phyloP scores from a whole-genome alignment of 495 filamentous ascomycete genomes.

The Sporormia fimetaria region DNA sequence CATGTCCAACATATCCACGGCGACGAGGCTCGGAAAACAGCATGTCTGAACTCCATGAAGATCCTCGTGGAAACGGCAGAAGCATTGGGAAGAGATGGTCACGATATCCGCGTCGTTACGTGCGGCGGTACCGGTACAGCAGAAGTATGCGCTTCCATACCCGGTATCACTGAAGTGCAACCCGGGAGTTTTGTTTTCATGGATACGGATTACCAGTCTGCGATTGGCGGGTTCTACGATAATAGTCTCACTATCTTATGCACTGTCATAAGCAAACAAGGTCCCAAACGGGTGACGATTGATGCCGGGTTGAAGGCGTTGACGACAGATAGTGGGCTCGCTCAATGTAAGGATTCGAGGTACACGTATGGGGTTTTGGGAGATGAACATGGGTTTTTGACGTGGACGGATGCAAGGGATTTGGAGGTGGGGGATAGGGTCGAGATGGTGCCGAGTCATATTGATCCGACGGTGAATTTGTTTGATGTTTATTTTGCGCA shows the following conservation, averaged over 20 bases:
- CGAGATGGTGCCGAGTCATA: conserved; percentile 25
- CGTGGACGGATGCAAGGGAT: conserved; percentile 18
- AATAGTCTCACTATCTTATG: conserved; percentile 26
- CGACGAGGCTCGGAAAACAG: conserved; percentile 20
- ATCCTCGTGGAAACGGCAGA: conserved; percentile 26
- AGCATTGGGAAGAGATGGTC: conserved; percentile 22
- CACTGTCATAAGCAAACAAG: conserved; percentile 22
- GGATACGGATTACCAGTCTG: conserved; percentile 32
- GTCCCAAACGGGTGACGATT: conserved; percentile 18
- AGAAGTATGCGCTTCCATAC: conserved; percentile 30
- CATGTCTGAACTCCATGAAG: conserved; percentile 28
- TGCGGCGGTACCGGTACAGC: conserved; percentile 32
- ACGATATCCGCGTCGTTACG: conserved; percentile 29
- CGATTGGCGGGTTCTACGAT: conserved; percentile 25
- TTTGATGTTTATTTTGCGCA: conserved; percentile 22
- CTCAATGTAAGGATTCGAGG: conserved; percentile 12
- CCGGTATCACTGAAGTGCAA: conserved; percentile 31
- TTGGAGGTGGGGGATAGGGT: conserved; percentile 17
- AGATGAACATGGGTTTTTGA: conserved; percentile 20
- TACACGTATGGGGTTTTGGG: conserved; percentile 17
- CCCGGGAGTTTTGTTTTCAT: conserved; percentile 34
- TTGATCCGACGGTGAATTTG: conserved; percentile 24
- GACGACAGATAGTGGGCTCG: conserved; percentile 21
- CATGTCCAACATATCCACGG: conserved; percentile 31
- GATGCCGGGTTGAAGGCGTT: conserved; percentile 19